These are phyloP conservation scores for Aspergillus jensenii DNA, from an alignment of 2,329 filamentous ascomycete genomes.

Conservation along the genomic window DNA sequence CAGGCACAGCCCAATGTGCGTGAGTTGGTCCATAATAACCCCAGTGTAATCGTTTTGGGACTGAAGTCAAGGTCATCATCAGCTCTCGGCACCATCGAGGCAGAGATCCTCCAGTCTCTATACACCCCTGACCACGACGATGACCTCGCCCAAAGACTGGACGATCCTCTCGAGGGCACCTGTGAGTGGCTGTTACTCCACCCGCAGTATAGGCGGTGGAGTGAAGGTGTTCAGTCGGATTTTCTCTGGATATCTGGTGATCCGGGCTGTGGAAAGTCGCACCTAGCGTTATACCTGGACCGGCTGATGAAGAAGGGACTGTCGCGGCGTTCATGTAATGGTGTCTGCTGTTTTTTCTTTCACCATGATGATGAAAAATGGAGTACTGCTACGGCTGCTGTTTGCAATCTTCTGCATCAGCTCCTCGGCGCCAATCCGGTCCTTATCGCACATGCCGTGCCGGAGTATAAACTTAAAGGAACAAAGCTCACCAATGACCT, in stretches of 20 bases:
- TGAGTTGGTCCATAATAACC: too few relatives aligned
- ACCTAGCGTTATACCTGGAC: constrained; percentile 20
- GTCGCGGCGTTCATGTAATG: neutral
- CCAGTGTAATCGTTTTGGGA: too few relatives aligned
- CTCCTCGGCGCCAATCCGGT: constrained; percentile 25
- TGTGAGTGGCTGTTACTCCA: constrained; percentile 34
- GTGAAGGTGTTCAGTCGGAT: constrained; percentile 9
- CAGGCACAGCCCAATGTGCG: too few relatives aligned
- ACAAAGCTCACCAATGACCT: constrained; percentile 11
- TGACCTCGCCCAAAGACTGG: too few relatives aligned
- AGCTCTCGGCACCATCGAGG: too few relatives aligned
- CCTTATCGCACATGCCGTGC: too few relatives aligned
- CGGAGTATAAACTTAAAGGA: too few relatives aligned
- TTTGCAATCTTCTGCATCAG: constrained; percentile 42
- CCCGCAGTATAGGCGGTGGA: constrained; percentile 25
- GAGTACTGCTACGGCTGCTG: constrained; percentile 26
- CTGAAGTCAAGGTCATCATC: too few relatives aligned
- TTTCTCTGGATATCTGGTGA: constrained; percentile 30
- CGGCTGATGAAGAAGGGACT: neutral
- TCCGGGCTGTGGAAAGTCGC: constrained; percentile 31
- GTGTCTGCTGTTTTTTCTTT: constrained; percentile 45
- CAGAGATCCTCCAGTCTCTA: too few relatives aligned
- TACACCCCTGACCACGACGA: too few relatives aligned
- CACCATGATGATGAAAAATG: constrained; percentile 43
- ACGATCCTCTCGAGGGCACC: constrained; percentile 18